These are phyloP conservation scores for Paulownia fortunei DNA, from an alignment of 257 asterid species.

Conservation along the genomic window DNA sequence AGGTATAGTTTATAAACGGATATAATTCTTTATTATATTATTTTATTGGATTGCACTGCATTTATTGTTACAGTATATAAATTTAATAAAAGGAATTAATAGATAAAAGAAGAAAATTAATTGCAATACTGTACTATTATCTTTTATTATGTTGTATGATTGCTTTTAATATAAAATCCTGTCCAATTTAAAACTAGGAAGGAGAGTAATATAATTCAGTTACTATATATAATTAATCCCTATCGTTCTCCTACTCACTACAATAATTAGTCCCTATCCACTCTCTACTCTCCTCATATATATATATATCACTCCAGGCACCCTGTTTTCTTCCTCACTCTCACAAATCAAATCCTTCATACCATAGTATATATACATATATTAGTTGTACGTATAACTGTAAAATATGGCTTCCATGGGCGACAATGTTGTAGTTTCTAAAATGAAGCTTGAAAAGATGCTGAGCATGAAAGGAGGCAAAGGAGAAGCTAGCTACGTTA, in stretches of 20 bases:
- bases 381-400: background rate
- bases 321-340: conserved; percentile 16
- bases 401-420: conserved; percentile 56
- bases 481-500: conserved; percentile 89
- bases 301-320: conserved; percentile 25
- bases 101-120: no score
- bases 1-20: background rate
- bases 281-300: background rate
- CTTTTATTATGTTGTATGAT: no score
- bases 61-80: no score
- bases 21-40: no score
- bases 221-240: background rate
- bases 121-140: no score
- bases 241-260: no score
- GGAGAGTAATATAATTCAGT: background rate
- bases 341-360: background rate
- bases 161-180: no score
- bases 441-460: conserved; percentile 71
- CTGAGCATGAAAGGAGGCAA: conserved; percentile 96
- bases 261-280: background rate
- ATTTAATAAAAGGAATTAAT: no score
- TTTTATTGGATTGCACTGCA: no score
- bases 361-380: background rate
- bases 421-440: conserved; percentile 67
- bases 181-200: no score